Evolutionary conservation across 2,329 filamentous ascomycete species (phyloP), one percentile per base, ranked within the genome.

Genomic region (Claviceps humidiphila): DNA sequence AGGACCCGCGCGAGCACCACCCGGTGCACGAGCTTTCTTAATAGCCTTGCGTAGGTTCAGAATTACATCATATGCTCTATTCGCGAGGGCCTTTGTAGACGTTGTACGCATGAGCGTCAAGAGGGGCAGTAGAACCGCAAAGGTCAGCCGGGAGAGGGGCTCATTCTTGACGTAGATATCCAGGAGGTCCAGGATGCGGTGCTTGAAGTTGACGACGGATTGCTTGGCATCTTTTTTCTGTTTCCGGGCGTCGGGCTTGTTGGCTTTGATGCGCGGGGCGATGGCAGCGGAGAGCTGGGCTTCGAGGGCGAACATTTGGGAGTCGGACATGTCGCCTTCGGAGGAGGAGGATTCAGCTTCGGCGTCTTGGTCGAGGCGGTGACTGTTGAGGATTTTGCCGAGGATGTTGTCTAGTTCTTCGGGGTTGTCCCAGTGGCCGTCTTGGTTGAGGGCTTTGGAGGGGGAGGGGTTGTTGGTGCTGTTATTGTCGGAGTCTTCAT

Each of bases 131-230:
- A 96, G 71, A 8, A 93, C 68, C 40, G 81, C 74, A 44, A 93
- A 78, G 0, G 82, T 79, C 1, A 90, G 71, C 1, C 77, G 69
- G 59, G 82, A 85, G 22, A 76, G 75, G 52, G 85, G 79, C 67
- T 93, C 84, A 59, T 85, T 84, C 66, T 87, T 89, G 57, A 93
- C 75, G 66, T 89, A 97, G 57, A 93, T 85, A 55, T 85, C 81
- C 11, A 97, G 75, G 1, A 97, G 77, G 63, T 97, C 93, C 4
- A 97, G 78, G 5, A 96, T 85, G 43, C 90, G 86, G 67, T 88
- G 87, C 73, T 98, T 98, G 77, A 98, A 95, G 68, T 91, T 90
- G 61, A 95, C 73, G 63, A 97, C 87, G 20, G 82, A 89, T 59
- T 91, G 86, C 64, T 88, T 93, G 51, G 91, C 90, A 55, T 91